A percentile compares a stretch with the other conserved stretches of the same genome.
These are phyloP conservation scores for Daldinia concentrica DNA, from an alignment of 495 filamentous ascomycete genomes.

Conservation along the genomic window DNA sequence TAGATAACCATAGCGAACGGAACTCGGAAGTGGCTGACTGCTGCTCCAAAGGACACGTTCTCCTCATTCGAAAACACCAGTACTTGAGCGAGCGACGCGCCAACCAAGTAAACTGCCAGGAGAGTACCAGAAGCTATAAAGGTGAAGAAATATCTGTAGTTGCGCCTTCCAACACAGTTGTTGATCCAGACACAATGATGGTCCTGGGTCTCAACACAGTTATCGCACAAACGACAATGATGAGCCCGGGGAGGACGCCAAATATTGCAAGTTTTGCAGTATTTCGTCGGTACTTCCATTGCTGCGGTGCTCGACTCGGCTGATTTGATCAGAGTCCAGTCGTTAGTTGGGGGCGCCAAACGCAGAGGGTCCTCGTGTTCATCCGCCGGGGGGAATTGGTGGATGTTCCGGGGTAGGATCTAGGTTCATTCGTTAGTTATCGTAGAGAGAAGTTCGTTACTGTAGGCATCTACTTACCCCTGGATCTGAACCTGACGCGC, in stretches of 20 bases:
- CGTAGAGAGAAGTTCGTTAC: not conserved
- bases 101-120: slow-evolving; percentile 79
- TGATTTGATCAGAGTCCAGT: slow-evolving; percentile 90
- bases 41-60: slow-evolving; percentile 67
- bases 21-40: slow-evolving; percentile 75
- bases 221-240: slow-evolving; percentile 96
- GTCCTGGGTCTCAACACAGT: slow-evolving; percentile 96
- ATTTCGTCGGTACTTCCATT: slow-evolving; percentile 98
- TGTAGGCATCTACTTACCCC: slow-evolving; percentile 71
- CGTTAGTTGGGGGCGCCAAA: slow-evolving; percentile 83
- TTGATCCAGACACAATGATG: slow-evolving; percentile 99
- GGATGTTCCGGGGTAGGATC: slow-evolving; percentile 86
- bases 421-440: slow-evolving; percentile 49
- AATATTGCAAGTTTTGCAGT: slow-evolving; percentile 94
- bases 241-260: slow-evolving; percentile 96
- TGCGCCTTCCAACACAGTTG: slow-evolving; percentile 96
- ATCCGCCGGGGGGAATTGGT: slow-evolving; percentile 62
- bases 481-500: slow-evolving; percentile 89
- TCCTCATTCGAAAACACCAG: slow-evolving; percentile 72
- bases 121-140: slow-evolving; percentile 81
- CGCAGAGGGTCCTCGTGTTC: slow-evolving; percentile 79
- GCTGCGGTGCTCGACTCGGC: slow-evolving; percentile 75
- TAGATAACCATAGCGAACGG: slow-evolving; percentile 93
- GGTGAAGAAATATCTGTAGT: slow-evolving; percentile 97
- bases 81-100: slow-evolving; percentile 80